Evolutionary conservation across 179 eudicot genomes (phyloP).

Genomic region (Nepenthes alata): DNA sequence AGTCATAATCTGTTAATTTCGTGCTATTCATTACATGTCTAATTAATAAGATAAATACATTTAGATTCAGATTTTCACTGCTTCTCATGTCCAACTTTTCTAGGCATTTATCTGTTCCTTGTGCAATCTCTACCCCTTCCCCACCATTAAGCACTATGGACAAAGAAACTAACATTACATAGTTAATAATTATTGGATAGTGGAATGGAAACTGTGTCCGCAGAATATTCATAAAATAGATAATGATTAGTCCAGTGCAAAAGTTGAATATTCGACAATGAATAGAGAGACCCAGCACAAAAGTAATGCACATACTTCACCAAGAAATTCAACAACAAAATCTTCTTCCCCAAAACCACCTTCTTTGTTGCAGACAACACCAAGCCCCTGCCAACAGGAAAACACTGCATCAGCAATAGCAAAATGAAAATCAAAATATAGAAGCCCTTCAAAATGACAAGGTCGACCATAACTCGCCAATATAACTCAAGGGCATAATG

Average conservation of each 20-base stretch:
- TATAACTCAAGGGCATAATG: not conserved
- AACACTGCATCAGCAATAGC: slow-evolving; percentile 9
- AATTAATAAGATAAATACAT: no score
- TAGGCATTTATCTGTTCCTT: no score
- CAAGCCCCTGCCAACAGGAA: slow-evolving; percentile 66
- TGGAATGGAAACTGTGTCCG: no score
- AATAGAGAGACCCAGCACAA: not conserved
- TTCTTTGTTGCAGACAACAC: slow-evolving; percentile 93
- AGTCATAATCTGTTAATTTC: no score
- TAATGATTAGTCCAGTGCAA: not conserved
- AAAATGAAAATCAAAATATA: not conserved
- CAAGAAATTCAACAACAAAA: slow-evolving; percentile 90
- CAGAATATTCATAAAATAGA: not conserved
- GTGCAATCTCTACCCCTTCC: no score
- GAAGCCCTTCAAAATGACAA: not conserved
- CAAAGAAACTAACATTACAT: no score
- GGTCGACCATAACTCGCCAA: not conserved
- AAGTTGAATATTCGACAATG: not conserved
- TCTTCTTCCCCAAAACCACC: slow-evolving; percentile 86
- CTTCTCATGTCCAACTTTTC: no score
- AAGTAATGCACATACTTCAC: slow-evolving; percentile 51
- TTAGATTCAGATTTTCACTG: no score
- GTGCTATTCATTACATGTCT: no score
- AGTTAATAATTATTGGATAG: no score
- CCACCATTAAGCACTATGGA: no score